Conservation (phyloP, 805 yeast species). For the Kodamaea fukazawae region DNA sequence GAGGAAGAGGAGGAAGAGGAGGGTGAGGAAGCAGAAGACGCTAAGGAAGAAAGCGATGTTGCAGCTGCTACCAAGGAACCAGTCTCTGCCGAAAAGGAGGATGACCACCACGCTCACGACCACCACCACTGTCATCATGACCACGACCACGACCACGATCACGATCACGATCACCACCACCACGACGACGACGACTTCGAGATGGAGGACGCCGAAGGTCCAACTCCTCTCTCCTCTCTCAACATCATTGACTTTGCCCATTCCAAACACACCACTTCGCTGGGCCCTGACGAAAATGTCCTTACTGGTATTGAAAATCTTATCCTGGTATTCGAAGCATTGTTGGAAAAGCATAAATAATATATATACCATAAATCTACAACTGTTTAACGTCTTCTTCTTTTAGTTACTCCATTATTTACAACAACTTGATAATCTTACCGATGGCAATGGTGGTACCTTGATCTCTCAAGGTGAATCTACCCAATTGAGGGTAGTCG, state of each 20-base stretch:
- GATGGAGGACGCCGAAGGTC: slow-evolving; percentile 8
- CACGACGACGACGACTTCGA: slow-evolving; percentile 4
- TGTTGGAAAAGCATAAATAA: slow-evolving; percentile 13
- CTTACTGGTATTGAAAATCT: slow-evolving; percentile 68
- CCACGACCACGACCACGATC: not conserved
- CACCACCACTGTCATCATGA: not conserved
- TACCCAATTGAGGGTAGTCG: slow-evolving; percentile 93
- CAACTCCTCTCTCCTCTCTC: slow-evolving; percentile 51
- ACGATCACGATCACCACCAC: not conserved
- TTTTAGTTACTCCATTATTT: slow-evolving; percentile 15
- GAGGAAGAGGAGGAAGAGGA: slow-evolving; percentile 25
- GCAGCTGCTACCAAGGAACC: not conserved
- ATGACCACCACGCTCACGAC: not conserved
- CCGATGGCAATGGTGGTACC: slow-evolving; percentile 98
- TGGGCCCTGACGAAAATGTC: slow-evolving; percentile 70
- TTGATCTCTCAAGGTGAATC: slow-evolving; percentile 98
- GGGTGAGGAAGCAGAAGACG: slow-evolving; percentile 16
- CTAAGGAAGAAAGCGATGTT: slow-evolving; percentile 8
- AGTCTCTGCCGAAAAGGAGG: not conserved
- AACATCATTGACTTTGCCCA: slow-evolving; percentile 91
- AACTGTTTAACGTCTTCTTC: not conserved
- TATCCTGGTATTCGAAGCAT: slow-evolving; percentile 39
- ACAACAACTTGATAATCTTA: slow-evolving; percentile 86
- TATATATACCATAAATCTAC: not conserved
- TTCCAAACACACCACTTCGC: slow-evolving; percentile 57